phyloP scores from a whole-genome alignment of 2,329 filamentous ascomycete genomes.

The Incumbomyces lentus region DNA sequence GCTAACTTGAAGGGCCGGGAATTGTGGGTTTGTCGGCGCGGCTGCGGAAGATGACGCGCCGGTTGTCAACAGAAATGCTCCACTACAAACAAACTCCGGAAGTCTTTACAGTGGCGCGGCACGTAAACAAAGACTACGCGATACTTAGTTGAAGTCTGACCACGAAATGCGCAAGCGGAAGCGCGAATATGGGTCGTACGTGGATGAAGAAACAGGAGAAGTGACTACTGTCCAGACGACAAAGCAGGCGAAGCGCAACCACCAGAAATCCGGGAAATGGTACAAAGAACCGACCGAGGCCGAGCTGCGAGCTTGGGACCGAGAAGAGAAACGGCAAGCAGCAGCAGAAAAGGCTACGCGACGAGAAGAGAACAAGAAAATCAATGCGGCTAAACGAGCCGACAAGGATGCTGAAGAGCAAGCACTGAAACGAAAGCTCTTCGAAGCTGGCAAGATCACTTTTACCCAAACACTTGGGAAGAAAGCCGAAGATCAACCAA shows the following conservation, averaged over 20 bases:
- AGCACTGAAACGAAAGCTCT: slow-evolving; percentile 12
- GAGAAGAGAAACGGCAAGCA: slow-evolving; percentile 14
- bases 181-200: slow-evolving; percentile 3
- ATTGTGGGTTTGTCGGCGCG: too few species aligned
- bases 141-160: background rate
- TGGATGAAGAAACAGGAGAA: slow-evolving; percentile 6
- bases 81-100: background rate
- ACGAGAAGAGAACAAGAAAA: slow-evolving; percentile 16
- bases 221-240: slow-evolving; percentile 11
- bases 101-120: background rate
- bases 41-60: too few species aligned
- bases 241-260: slow-evolving; percentile 19
- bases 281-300: slow-evolving; percentile 5
- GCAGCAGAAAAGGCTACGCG: slow-evolving; percentile 14
- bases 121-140: background rate
- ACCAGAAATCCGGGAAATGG: slow-evolving; percentile 15
- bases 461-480: slow-evolving; percentile 6
- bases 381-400: slow-evolving; percentile 12
- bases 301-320: slow-evolving; percentile 13
- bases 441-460: slow-evolving; percentile 16
- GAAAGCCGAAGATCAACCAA: slow-evolving; percentile 5
- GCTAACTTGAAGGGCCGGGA: too few species aligned
- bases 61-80: too few species aligned
- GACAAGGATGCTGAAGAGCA: slow-evolving; percentile 17
- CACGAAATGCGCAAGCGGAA: slow-evolving; percentile 3